Evolutionary conservation across 495 filamentous ascomycete genomes (phyloP), one percentile per base, ranked within the genome.

Genomic region (Aspergillus incahuasiensis): DNA sequence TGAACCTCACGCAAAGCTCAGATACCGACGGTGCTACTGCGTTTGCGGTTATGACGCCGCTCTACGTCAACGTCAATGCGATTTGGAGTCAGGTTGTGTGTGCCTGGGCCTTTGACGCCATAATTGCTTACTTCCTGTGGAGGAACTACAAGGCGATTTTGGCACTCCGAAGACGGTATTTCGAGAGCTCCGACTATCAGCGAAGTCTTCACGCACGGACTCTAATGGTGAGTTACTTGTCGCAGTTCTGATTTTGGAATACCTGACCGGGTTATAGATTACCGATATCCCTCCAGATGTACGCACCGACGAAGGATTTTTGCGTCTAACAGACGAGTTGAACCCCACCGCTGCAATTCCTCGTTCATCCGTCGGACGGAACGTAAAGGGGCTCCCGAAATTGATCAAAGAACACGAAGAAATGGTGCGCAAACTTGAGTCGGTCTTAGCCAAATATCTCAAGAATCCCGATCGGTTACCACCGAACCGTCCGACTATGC

Each of bases 101-200:
- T 58, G 89, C 90, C 2, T 98, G 88, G 77, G 50, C 81, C 2
- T 90, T 95, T 67, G 85, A 92, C 68, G 67, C 85, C 21, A 79
- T 91, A 28, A 77, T 97, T 44, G 85, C 78, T 48, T 85, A 76
- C 57, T 95, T 95, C 64, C 72, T 98, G 18, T 98, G 91, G 90
- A 84, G 80, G 72, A 97, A 96, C 62, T 97, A 97, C 70, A 82
- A 79, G 43, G 83, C 78, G 16, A 80, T 97, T 20, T 64, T 83
- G 20, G 74, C 70, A 40, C 67, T 98, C 53, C 82, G 92, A 61
- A 82, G 88, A 47, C 65, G 81, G 30, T 96, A 95, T 65, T 92
- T 95, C 63, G 77, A 91, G 60, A 95, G 86, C 59, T 79, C 88
- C 6, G 95, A 97, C 32, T 98, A 97, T 62, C 87, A 95, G 68